Percentiles rank a stretch among this genome's conserved stretches.
Conservation (phyloP, 1,284 basidiomycete genomes). For the Fomitopsis palustris region DNA sequence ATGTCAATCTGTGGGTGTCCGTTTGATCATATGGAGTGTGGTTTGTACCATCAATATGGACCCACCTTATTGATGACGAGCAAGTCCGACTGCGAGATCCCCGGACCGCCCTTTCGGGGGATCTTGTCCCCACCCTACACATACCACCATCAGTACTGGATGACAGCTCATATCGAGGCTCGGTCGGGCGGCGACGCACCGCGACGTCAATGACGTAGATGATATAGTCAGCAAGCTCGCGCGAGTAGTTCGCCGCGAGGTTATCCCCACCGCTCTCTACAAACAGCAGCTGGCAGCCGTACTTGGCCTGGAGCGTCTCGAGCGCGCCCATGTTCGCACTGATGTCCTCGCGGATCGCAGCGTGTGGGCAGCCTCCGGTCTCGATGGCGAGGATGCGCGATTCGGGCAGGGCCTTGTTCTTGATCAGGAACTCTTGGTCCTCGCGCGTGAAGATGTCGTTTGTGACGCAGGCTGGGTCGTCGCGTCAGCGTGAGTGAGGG, state of each 20-base stretch:
- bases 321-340: conserved; percentile 95
- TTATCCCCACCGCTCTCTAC: conserved; percentile 98
- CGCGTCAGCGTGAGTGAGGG: background rate
- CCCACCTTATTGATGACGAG: conserved; percentile 92
- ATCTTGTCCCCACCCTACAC: conserved; percentile 93
- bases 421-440: conserved; percentile 96
- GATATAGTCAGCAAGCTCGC: conserved; percentile 97
- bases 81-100: conserved; percentile 93
- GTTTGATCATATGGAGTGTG: background rate
- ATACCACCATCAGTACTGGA: background rate
- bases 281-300: conserved; percentile 79
- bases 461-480: conserved; percentile 82
- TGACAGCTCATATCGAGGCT: too few species aligned
- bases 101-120: conserved; percentile 95
- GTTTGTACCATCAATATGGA: background rate
- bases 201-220: conserved; percentile 90
- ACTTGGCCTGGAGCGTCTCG: conserved; percentile 93
- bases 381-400: conserved; percentile 94
- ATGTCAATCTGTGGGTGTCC: conserved; percentile 70
- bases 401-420: conserved; percentile 82
- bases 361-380: conserved; percentile 94
- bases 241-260: conserved; percentile 91
- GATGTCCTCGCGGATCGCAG: conserved; percentile 96
- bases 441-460: conserved; percentile 98
- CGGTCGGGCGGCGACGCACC: conserved; percentile 31